Evolutionary conservation across 257 asterid genomes (phyloP), one percentile per base, ranked within the genome.

Genomic region (Sherardia arvensis): DNA sequence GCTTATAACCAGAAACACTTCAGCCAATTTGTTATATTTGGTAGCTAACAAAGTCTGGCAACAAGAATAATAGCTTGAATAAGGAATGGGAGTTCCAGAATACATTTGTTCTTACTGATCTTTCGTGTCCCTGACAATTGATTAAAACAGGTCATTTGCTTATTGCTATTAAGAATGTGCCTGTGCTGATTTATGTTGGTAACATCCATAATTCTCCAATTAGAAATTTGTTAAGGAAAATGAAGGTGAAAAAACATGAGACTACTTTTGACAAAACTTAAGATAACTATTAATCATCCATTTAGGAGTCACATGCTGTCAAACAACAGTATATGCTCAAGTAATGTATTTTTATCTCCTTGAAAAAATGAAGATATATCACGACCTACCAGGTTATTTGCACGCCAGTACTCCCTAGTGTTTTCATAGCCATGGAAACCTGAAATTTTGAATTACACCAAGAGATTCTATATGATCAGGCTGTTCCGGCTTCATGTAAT

Each of bases 391-490:
- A 84, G 71, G 87, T 83, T 62, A 91, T 76, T 76, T 87, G 97
- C 69, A 91, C 95, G 61, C 97, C 97, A 43, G 79, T 64, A 60
- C 64, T 83, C 71, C 97, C 97, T 32, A 91, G 88, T 60, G 96
- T 87, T 84, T 95, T 85, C 93, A 33, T 78, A 76, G 87, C 86
- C 96, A 91, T 91, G 22, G 97, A 91, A 67, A 87, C 97, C 97
- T 91, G 87, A 68, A 74, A 54, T 49, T 55, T 62, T 20, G 25
- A 1, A 57, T 15, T 53, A 32, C 3, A 15, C 17, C 22, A 11
- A 8, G 47, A 48, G 28, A 29, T 6, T 43, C 51, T 20, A 43
- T 43, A 43, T 43, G 51, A 43, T 43, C 20, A 40, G 48, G 48
- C 17, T 40, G 21, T 43, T 43, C 5, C 18, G 3, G 10, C 47